Conservation (phyloP, 768 basidiomycete species). For the Hygrocybe coccinea region DNA sequence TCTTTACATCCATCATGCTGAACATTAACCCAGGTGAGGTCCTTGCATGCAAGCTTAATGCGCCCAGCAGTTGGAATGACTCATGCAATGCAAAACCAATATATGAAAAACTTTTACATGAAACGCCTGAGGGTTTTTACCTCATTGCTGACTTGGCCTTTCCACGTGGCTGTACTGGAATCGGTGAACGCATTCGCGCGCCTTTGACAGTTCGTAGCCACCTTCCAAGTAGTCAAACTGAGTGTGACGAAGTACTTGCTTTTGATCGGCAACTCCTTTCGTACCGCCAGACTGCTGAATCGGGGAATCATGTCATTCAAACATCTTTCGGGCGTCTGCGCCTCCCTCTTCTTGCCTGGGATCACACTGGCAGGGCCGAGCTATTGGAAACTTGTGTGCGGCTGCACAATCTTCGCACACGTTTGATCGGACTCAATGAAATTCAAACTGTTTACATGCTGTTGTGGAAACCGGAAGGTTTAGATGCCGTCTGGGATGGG, state of each 20-base stretch:
- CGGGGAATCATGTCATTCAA: constrained; percentile 44
- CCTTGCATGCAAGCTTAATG: constrained; percentile 32
- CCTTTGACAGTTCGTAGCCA: constrained; percentile 34
- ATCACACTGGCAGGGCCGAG: constrained; percentile 20
- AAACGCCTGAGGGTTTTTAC: constrained; percentile 33
- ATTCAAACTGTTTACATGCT: constrained; percentile 39
- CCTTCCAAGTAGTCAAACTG: constrained; percentile 14
- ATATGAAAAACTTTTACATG: constrained; percentile 18
- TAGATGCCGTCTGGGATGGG: constrained; percentile 31
- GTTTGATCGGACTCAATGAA: constrained; percentile 38
- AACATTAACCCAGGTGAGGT: constrained; percentile 29
- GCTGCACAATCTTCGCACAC: constrained; percentile 32
- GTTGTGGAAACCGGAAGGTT: constrained; percentile 31
- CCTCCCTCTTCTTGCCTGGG: constrained; percentile 35
- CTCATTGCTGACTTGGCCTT: constrained; percentile 40
- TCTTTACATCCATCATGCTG: background rate
- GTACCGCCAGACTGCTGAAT: constrained; percentile 46
- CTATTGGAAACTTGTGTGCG: constrained; percentile 36
- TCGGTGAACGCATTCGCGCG: constrained; percentile 26
- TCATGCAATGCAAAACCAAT: constrained; percentile 37
- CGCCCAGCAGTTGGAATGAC: constrained; percentile 42
- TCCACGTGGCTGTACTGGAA: constrained; percentile 23
- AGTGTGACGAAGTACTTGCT: constrained; percentile 19
- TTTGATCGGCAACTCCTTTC: constrained; percentile 40
- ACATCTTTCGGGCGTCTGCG: constrained; percentile 43